Conservation (phyloP, 768 basidiomycete genomes). For the Lyophyllum decastes region DNA sequence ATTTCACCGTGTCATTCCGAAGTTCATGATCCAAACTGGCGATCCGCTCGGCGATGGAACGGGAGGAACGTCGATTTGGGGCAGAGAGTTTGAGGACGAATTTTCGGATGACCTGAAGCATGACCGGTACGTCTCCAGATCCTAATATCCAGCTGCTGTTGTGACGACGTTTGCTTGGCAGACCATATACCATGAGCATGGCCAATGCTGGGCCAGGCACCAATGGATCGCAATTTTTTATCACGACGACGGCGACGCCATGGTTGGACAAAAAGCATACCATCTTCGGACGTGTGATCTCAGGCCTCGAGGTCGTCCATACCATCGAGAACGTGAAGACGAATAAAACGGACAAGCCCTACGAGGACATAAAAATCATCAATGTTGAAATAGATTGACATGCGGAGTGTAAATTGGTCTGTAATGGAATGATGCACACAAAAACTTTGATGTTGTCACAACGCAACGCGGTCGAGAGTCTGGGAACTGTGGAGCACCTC, state of each 20-base stretch:
- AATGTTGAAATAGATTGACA: constrained; percentile 72
- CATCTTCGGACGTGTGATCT: constrained; percentile 87
- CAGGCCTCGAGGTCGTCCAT: constrained; percentile 89
- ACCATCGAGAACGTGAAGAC: constrained; percentile 89
- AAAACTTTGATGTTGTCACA: constrained; percentile 30
- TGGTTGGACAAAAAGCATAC: constrained; percentile 94
- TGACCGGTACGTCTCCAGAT: constrained; percentile 64
- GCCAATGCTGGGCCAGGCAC: constrained; percentile 89
- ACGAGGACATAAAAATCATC: constrained; percentile 90
- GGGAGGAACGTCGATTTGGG: constrained; percentile 91
- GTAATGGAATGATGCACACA: neutral
- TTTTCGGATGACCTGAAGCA: constrained; percentile 88
- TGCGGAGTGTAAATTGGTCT: constrained; percentile 9
- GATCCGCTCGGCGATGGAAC: constrained; percentile 96
- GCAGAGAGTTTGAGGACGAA: constrained; percentile 89
- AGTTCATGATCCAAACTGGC: constrained; percentile 98
- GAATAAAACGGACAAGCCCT: constrained; percentile 85
- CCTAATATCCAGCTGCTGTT: neutral
- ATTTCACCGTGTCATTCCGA: constrained; percentile 97
- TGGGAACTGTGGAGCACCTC: constrained; percentile 33
- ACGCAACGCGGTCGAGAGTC: constrained; percentile 47
- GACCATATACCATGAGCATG: constrained; percentile 96
- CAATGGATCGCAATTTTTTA: constrained; percentile 98
- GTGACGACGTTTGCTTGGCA: constrained; percentile 26
- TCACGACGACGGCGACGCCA: constrained; percentile 91